Conservation (phyloP, 2,329 filamentous ascomycete genomes). For the Albifimbria verrucaria region DNA sequence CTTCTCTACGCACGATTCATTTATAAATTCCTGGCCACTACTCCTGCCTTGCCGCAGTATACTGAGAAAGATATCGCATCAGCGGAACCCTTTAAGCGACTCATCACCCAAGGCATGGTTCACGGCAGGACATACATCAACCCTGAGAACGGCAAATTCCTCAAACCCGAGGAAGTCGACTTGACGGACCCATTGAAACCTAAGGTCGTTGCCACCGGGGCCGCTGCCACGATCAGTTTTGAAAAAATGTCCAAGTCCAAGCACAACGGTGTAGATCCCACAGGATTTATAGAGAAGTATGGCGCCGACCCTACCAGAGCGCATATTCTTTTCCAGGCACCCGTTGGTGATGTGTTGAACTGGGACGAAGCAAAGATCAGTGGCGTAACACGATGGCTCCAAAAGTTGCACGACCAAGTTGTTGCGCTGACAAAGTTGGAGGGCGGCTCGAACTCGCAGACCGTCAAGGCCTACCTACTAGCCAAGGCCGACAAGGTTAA, state of each 20-base stretch:
- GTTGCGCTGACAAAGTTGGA: constrained; percentile 15
- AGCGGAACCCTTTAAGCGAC: constrained; percentile 75
- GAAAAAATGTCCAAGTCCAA: constrained; percentile 98
- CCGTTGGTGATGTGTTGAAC: constrained; percentile 77
- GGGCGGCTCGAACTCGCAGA: constrained; percentile 1
- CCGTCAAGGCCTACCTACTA: constrained; percentile 34
- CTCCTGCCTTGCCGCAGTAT: constrained; percentile 41
- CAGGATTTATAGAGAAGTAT: constrained; percentile 66
- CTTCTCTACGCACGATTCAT: constrained; percentile 87
- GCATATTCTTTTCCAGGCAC: constrained; percentile 86
- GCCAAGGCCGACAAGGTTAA: constrained; percentile 24
- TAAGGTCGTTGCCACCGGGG: constrained; percentile 58
- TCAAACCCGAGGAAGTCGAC: constrained; percentile 74
- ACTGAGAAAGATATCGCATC: constrained; percentile 26
- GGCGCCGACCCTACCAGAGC: constrained; percentile 82
- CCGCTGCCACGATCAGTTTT: constrained; percentile 60
- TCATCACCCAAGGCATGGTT: constrained; percentile 91
- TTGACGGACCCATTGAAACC: constrained; percentile 53
- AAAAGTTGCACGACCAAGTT: constrained; percentile 61
- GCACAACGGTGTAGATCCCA: constrained; percentile 85
- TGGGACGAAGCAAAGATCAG: constrained; percentile 84
- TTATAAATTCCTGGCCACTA: constrained; percentile 75
- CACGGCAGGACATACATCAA: constrained; percentile 81
- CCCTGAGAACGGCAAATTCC: constrained; percentile 69
- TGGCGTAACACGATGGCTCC: constrained; percentile 78